phyloP scores from a whole-genome alignment of 768 basidiomycete species.

The Panellus pusillus region DNA sequence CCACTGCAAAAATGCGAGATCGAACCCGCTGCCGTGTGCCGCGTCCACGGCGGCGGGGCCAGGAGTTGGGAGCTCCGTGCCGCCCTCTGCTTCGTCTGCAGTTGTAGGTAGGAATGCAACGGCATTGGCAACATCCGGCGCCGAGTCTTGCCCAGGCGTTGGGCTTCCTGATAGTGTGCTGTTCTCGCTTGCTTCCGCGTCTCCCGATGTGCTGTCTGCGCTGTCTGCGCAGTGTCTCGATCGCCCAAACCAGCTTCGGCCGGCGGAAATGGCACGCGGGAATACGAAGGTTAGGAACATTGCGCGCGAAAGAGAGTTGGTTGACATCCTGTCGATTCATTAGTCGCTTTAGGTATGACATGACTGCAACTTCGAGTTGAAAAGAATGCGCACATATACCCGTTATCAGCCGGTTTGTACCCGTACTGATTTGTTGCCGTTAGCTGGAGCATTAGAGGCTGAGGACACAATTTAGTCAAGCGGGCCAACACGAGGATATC shows the following conservation, averaged over 20 bases:
- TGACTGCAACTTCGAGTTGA: background rate
- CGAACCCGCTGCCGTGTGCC: slow-evolving; percentile 5
- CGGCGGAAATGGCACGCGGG: slow-evolving; percentile 10
- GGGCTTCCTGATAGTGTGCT: background rate
- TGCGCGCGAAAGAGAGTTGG: slow-evolving; percentile 18
- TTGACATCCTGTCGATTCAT: slow-evolving; percentile 5
- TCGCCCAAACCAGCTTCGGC: background rate
- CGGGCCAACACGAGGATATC: background rate
- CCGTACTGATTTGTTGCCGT: slow-evolving; percentile 21
- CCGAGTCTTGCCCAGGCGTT: background rate
- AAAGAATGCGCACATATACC: slow-evolving; percentile 9
- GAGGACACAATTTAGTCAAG: background rate
- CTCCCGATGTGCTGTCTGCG: background rate
- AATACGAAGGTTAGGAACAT: slow-evolving; percentile 19
- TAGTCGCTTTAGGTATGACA: too few species aligned
- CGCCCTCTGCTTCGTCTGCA: background rate
- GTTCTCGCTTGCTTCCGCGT: background rate
- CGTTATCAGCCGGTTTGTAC: slow-evolving; percentile 15
- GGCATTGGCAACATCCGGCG: background rate
- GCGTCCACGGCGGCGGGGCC: background rate
- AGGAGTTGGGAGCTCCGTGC: background rate
- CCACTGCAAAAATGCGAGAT: slow-evolving; percentile 14
- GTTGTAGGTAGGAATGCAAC: background rate
- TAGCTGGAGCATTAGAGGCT: slow-evolving; percentile 21
- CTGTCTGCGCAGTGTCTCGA: background rate